Evolutionary conservation across 257 asterid genomes (phyloP), one percentile per base, ranked within the genome.

Genomic region (Verbascum thapsus): DNA sequence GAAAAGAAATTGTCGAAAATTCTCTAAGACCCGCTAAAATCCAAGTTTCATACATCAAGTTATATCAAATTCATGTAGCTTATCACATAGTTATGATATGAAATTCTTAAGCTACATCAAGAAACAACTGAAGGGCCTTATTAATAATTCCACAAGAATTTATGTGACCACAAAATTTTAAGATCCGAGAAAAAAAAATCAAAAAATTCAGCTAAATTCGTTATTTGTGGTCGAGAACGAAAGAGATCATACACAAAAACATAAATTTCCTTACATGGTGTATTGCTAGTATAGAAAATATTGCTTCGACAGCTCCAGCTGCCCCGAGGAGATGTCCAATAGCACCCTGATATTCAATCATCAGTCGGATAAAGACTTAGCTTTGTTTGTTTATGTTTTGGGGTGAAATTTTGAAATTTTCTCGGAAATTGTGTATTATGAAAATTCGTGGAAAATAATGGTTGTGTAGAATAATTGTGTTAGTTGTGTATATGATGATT

Each of bases 221-320:
- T 8, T 22, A 26, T 10, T 12, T 10, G 18, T 0, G 10, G 10
- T 54, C 51, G n/a, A 39, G 37, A 69, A 23, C 9, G n/a, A 12
- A 37, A 65, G 20, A 67, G 15, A 47, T 56, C 12, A 17, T 12
- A 37, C 3, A 4, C 3, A 7, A 45, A 48, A 45, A 48, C 20
- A 55, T 52, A 20, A 34, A 54, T 34, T 61, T 65, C 30, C 89
- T 79, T 76, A 91, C 98, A 68, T 87, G 82, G 80, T 83, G 89
- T 71, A 92, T 80, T 39, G 97, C 80, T 78, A 92, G 67, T 65
- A 87, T 70, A 37, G 88, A 63, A 64, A 92, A 89, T 70, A 87
- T 71, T 63, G 97, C 96, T 74, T 92, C 99, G 35, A 92, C 99
- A 26, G 96, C 94, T 71, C 99, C 97, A 41, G 99, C 97, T 40